Percentiles rank a stretch among this genome's conserved stretches.
Evolutionary conservation across 2,329 filamentous ascomycete genomes (phyloP).

Genomic region (Scedosporium minutisporum): DNA sequence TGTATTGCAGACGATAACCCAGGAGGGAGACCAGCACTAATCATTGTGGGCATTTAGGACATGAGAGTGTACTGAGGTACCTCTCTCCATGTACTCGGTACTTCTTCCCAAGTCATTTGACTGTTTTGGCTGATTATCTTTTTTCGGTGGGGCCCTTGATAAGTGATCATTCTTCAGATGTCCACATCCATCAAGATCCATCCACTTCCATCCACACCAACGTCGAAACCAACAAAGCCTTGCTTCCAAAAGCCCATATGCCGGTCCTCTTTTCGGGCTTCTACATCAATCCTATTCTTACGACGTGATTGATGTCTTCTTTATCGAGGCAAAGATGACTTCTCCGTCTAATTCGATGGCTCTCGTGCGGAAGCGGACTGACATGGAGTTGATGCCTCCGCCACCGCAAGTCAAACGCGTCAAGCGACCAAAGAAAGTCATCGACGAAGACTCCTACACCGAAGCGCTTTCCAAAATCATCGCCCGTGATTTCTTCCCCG

Average conservation of each 20-base stretch:
- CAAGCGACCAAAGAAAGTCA: slow-evolving; percentile 76
- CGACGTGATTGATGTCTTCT: background rate
- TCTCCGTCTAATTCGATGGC: slow-evolving; percentile 34
- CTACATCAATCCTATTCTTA: background rate
- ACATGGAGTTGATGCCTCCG: slow-evolving; percentile 70
- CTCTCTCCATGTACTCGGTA: no score
- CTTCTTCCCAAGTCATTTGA: background rate
- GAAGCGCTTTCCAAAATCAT: slow-evolving; percentile 89
- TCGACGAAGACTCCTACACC: slow-evolving; percentile 92
- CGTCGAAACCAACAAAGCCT: no score
- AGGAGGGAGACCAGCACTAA: background rate
- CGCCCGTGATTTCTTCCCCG: slow-evolving; percentile 92
- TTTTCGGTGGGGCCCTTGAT: background rate
- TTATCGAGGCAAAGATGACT: background rate
- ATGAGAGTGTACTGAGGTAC: no score
- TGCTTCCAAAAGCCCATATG: no score
- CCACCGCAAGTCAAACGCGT: slow-evolving; percentile 80
- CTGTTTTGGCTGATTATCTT: background rate
- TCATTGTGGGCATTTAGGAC: no score
- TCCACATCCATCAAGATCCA: background rate
- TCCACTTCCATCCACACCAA: background rate
- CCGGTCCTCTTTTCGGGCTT: background rate
- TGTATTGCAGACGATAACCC: background rate
- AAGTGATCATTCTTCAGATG: background rate
- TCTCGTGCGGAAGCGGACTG: slow-evolving; percentile 59